Evolutionary conservation across 2,329 filamentous ascomycete species (phyloP).

Genomic region (Fragosphaeria purpurea): DNA sequence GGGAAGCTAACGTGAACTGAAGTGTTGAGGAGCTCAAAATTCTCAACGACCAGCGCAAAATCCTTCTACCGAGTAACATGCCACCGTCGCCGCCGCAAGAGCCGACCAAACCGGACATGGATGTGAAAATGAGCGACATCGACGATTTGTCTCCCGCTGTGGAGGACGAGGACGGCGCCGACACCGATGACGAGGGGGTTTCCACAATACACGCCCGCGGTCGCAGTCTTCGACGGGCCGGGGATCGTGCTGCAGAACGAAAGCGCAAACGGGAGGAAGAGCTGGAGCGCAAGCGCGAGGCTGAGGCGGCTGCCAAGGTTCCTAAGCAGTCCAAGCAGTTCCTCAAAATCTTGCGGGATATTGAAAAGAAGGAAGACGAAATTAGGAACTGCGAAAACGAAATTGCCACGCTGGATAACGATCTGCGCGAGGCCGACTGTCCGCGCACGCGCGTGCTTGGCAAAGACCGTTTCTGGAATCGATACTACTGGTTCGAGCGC

Average conservation of each 20-base stretch:
- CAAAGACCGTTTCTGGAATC: conserved; percentile 94
- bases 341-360: conserved; percentile 76
- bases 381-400: conserved; percentile 77
- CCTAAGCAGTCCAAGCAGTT: conserved; percentile 81
- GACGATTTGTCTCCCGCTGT: conserved; percentile 53
- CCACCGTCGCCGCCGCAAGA: conserved; percentile 51
- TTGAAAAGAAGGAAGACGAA: conserved; percentile 73
- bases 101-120: conserved; percentile 38
- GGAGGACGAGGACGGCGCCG: conserved; percentile 56
- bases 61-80: conserved; percentile 61
- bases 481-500: conserved; percentile 98
- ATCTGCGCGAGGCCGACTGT: conserved; percentile 87
- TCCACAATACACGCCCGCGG: conserved; percentile 38
- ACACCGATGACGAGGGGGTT: conserved; percentile 58
- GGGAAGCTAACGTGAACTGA: conserved; percentile 18
- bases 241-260: conserved; percentile 61
- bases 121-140: conserved; percentile 50
- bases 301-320: conserved; percentile 52
- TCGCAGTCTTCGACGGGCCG: conserved; percentile 50
- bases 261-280: conserved; percentile 68
- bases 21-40: conserved; percentile 62
- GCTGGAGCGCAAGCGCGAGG: conserved; percentile 56
- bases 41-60: conserved; percentile 64
- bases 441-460: conserved; percentile 81
- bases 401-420: conserved; percentile 78